Base-by-base conservation (phyloP, 2,329 filamentous ascomycete species). In the Phialemoniopsis sp. region DNA sequence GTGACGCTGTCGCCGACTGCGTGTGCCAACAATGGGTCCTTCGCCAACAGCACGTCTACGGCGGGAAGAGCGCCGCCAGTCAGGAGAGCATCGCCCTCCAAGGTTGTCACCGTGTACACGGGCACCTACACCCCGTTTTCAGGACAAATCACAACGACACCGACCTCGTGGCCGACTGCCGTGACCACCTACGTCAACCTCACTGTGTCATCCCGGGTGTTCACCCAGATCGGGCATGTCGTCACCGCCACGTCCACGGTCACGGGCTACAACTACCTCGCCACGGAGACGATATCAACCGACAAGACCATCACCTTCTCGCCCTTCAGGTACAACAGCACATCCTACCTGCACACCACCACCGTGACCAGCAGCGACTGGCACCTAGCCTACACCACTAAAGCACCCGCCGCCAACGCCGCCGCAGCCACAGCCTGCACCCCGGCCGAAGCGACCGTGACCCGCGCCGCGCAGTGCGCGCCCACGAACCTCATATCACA, bases 401-500 rank as follows among this genome's bases (percentile, higher is more conserved):
- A 28, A 19, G 15, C 38, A 5, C 14, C 21, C 32, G 13, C 14
- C 8, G 28, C 16, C 8, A 10, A 26, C 8, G 34, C 35, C 26
- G 17, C 34, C n/a, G 34, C 9, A 21, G 17, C 14, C 6, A 26
- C 6, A 26, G 21, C 21, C 6, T 10, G 8, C 13, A n/a, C n/a
- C n/a, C n/a, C n/a, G n/a, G n/a, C n/a, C n/a, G n/a, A n/a, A n/a
- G n/a, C 37, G 13, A 45, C 43, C 5, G 40, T 42, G 12, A 42
- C 39, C 13, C 28, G 29, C 13, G 43, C 18, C 16, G 40, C 40
- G 14, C 29, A 15, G 17, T 45, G 43, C 28, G 43, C 39, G 3
- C 43, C 43, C 5, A 35, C 34, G 9, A 45, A 45, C 18, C 34
- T 45, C 7, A 42, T 45, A 32, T 19, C 17, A 1, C 36, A 45